Conservation (phyloP, 208 protist genomes). For the Trypanosomatidae sp. region DNA sequence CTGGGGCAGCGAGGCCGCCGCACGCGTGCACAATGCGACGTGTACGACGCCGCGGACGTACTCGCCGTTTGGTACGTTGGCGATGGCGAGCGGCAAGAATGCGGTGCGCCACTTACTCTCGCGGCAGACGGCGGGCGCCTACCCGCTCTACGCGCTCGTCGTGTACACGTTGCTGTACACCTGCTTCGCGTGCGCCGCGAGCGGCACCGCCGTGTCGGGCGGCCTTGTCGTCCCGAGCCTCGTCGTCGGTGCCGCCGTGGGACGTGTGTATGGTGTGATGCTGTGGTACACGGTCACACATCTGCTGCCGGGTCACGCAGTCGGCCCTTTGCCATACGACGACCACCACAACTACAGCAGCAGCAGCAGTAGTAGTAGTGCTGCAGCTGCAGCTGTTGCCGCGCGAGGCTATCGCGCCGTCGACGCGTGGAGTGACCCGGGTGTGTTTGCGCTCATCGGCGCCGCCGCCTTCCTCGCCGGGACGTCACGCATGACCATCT, state of each 20-base stretch:
- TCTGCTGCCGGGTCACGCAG: not conserved
- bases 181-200: conserved; percentile 48
- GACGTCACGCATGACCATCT: conserved; percentile 87
- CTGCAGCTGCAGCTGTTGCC: conserved; percentile 1
- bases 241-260: conserved; percentile 82
- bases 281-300: conserved; percentile 36
- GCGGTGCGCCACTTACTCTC: conserved; percentile 82
- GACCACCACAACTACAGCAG: not conserved
- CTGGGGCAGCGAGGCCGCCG: conserved; percentile 53
- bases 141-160: conserved; percentile 37
- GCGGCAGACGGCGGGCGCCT: conserved; percentile 68
- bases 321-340: not conserved
- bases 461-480: conserved; percentile 86
- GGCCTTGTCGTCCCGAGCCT: conserved; percentile 87
- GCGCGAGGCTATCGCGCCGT: conserved; percentile 31
- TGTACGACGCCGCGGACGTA: conserved; percentile 39
- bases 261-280: conserved; percentile 63
- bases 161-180: conserved; percentile 79
- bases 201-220: conserved; percentile 69
- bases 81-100: conserved; percentile 74
- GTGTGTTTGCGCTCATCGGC: conserved; percentile 89
- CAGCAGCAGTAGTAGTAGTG: not conserved
- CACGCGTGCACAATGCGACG: conserved; percentile 51
- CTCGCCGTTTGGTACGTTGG: conserved; percentile 70
- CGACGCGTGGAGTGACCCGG: conserved; percentile 80